Percentiles rank a stretch among this genome's conserved stretches.
These are phyloP conservation scores for Coleophoma crateriformis DNA, from an alignment of 2,329 filamentous ascomycete species.

Conservation along the genomic window DNA sequence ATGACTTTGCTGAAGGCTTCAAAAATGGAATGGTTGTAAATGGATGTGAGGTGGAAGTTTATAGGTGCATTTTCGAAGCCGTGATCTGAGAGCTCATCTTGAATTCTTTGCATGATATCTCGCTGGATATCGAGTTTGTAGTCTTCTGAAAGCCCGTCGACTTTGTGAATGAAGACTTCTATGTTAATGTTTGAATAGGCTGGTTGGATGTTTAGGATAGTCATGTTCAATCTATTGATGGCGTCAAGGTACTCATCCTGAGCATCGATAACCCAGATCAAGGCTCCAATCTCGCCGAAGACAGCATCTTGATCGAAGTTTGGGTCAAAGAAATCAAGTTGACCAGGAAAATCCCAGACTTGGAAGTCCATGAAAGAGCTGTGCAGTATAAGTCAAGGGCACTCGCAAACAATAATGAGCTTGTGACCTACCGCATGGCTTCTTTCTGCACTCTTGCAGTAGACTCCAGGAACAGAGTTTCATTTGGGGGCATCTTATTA, in stretches of 20 bases:
- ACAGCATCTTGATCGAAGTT: conserved; percentile 89
- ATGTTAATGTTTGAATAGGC: conserved; percentile 92
- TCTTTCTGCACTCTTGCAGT: conserved; percentile 93
- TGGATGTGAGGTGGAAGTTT: conserved; percentile 92
- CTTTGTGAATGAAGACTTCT: conserved; percentile 98
- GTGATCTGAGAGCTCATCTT: conserved; percentile 89
- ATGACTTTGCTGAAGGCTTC: conserved; percentile 98
- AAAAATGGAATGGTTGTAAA: conserved; percentile 98
- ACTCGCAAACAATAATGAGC: background rate
- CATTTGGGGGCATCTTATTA: conserved; percentile 92
- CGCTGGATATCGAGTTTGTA: conserved; percentile 95
- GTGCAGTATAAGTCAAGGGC: conserved; percentile 4
- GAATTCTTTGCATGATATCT: conserved; percentile 93
- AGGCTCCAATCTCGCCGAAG: conserved; percentile 86
- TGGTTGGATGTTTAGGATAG: conserved; percentile 83
- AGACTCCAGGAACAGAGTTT: conserved; percentile 92
- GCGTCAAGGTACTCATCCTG: conserved; percentile 97
- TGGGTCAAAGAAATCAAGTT: conserved; percentile 87
- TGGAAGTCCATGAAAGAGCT: conserved; percentile 99
- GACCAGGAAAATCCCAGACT: conserved; percentile 95
- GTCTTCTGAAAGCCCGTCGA: conserved; percentile 94
- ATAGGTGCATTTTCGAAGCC: conserved; percentile 92
- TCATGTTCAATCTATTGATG: conserved; percentile 78
- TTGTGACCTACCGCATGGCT: conserved; percentile 73
- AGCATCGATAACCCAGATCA: conserved; percentile 98